A percentile compares a stretch with the other conserved stretches of the same genome.
These are phyloP conservation scores for Colletotrichum tanaceti DNA, from an alignment of 2,329 filamentous ascomycete species.

Conservation along the genomic window DNA sequence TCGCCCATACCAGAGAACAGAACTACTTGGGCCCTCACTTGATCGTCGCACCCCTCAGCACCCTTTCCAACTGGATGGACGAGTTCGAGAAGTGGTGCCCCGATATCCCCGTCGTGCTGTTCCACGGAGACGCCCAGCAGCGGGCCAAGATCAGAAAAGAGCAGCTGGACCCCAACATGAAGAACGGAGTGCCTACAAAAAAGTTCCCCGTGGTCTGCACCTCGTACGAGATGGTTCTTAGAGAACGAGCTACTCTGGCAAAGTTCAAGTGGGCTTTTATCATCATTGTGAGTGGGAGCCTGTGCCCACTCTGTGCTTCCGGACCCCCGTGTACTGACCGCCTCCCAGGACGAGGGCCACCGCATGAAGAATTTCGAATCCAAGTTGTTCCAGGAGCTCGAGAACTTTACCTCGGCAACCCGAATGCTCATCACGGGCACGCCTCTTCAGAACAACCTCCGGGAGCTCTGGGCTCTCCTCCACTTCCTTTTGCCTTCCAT, in stretches of 20 bases:
- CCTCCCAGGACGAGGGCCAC: slow-evolving; percentile 85
- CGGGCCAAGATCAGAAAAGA: slow-evolving; percentile 80
- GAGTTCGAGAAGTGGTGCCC: slow-evolving; percentile 95
- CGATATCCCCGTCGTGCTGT: slow-evolving; percentile 86
- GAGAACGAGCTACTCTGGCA: slow-evolving; percentile 83
- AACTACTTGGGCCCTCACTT: slow-evolving; percentile 89
- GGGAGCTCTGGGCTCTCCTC: slow-evolving; percentile 92
- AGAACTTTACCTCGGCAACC: slow-evolving; percentile 90
- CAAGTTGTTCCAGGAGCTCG: slow-evolving; percentile 86
- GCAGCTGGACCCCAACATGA: slow-evolving; percentile 77
- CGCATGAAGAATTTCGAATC: slow-evolving; percentile 98
- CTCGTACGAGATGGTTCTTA: slow-evolving; percentile 95
- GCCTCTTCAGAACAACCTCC: slow-evolving; percentile 93
- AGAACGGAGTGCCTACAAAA: slow-evolving; percentile 65
- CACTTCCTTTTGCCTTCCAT: slow-evolving; percentile 94
- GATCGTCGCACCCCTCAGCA: slow-evolving; percentile 90
- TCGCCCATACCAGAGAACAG: slow-evolving; percentile 88
- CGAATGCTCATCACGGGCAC: slow-evolving; percentile 94
- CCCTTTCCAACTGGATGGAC: slow-evolving; percentile 94
- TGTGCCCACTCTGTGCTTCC: not conserved
- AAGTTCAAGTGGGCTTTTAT: slow-evolving; percentile 97
- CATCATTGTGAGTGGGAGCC: slow-evolving; percentile 74
- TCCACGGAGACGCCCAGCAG: slow-evolving; percentile 85
- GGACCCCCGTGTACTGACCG: slow-evolving; percentile 32
- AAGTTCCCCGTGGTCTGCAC: slow-evolving; percentile 94